Base-by-base conservation (phyloP, 1,284 basidiomycete species). In the Chondrostereum purpureum region DNA sequence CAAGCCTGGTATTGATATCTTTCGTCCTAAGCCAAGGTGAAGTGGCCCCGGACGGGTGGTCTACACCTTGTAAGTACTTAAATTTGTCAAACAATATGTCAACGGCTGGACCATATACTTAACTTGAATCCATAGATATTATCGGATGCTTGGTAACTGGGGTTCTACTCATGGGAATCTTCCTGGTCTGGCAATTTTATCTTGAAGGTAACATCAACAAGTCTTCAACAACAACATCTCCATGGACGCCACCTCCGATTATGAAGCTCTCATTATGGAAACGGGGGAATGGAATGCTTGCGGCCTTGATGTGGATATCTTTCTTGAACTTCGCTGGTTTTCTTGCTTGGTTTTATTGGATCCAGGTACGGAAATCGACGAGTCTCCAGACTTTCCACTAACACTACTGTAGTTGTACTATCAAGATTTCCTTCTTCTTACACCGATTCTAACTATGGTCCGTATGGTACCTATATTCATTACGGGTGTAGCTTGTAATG, bases 391-490 rank as follows among this genome's bases (percentile, higher is more conserved):
- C 23, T 27, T 38, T 18, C 36, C 33, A 8, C 24, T 16, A 27
- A 6, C 13, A 3, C 34, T 6, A 8, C 22, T 31, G 8, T 31
- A 80, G 76, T 55, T 88, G 1, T 88, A 78, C 58, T 88, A 86
- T 56, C 83, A 88, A 54, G 68, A 77, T 40, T 88, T 80, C 55
- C 56, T 69, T 45, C 57, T 62, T 1, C 62, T 78, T 35, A 66
- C 64, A 4, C 75, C 85, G 0, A 67, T 92, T 23, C 68, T 74
- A 11, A 83, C 88, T 0, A 88, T 92, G 64, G 59, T 92, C 19
- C 80, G 87, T 5, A 71, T 92, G 51, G 53, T 92, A 3, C 92
- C 92, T 0, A 88, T 87, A 75, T 76, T 79, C 16, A 61, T 90
- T 22, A 77, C 73, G 4, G 89, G 89, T 5, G 54, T 83, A n/a